phyloP scores from a whole-genome alignment of 305 asterid species.

The Withania somnifera region DNA sequence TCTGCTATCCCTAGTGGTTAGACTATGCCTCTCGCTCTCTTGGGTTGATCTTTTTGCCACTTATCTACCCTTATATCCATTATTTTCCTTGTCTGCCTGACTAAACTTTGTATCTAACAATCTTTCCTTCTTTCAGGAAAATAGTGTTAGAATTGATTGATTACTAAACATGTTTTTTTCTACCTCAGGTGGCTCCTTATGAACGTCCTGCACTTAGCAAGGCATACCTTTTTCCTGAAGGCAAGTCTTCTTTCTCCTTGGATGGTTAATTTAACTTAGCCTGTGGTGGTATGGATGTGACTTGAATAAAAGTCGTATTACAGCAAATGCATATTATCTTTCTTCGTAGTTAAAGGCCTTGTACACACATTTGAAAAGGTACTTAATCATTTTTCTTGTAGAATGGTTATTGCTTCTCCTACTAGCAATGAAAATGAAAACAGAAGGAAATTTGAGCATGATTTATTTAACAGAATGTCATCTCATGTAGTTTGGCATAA shows the following conservation, averaged over 20 bases:
- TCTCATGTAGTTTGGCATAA: not conserved
- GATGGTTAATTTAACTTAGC: not conserved
- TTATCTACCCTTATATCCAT: not conserved
- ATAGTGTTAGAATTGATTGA: not conserved
- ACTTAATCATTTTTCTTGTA: not conserved
- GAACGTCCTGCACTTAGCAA: conserved; percentile 98
- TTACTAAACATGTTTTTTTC: not conserved
- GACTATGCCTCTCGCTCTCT: not conserved
- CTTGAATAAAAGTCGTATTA: not conserved
- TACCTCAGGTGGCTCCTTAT: conserved; percentile 91
- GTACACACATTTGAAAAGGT: not conserved
- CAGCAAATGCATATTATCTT: not conserved
- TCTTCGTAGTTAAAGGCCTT: not conserved
- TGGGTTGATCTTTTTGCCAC: not conserved
- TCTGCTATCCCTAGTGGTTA: not conserved
- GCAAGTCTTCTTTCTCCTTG: conserved; percentile 28
- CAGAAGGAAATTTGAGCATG: not conserved
- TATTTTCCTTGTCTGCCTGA: not conserved
- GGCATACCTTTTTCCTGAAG: conserved; percentile 87
- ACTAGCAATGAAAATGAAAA: not conserved
- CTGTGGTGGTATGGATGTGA: not conserved
- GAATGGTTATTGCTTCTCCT: not conserved
- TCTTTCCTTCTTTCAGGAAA: not conserved
- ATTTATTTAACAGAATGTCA: not conserved
- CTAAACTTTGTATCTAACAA: not conserved